These are phyloP conservation scores for Apiotrichum porosum DNA, from an alignment of 1,284 basidiomycete genomes.

Conservation along the genomic window DNA sequence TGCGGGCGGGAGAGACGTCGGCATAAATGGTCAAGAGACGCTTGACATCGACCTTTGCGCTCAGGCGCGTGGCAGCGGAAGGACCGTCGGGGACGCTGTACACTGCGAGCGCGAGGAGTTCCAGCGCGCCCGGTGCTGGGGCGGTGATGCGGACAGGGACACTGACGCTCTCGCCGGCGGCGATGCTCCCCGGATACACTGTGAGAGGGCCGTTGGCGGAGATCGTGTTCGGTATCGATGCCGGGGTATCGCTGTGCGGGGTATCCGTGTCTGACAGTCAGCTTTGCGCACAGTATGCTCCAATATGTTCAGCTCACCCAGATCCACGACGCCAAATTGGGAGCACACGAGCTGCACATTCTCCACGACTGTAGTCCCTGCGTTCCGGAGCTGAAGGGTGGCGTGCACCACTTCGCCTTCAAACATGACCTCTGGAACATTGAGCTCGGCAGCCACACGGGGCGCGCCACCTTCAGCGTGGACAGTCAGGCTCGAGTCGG, in stretches of 20 bases:
- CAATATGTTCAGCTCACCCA: background rate
- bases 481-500: constrained; percentile 46
- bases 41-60: constrained; percentile 17
- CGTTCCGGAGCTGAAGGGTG: constrained; percentile 36
- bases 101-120: constrained; percentile 27
- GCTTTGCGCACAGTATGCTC: background rate
- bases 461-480: constrained; percentile 41
- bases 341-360: constrained; percentile 35
- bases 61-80: constrained; percentile 12
- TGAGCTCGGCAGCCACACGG: constrained; percentile 28
- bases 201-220: constrained; percentile 9
- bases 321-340: constrained; percentile 23
- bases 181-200: constrained; percentile 16
- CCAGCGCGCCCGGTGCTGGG: constrained; percentile 12
- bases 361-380: constrained; percentile 29
- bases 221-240: constrained; percentile 28
- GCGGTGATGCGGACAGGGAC: constrained; percentile 26
- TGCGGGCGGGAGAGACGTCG: constrained; percentile 2
- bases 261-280: constrained; percentile 11
- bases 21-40: constrained; percentile 7
- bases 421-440: constrained; percentile 27
- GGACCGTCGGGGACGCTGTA: constrained; percentile 20
- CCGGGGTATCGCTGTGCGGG: constrained; percentile 16
- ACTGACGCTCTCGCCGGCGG: constrained; percentile 21
- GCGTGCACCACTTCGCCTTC: constrained; percentile 38